Evolutionary conservation across 2,329 filamentous ascomycete species (phyloP).

Genomic region (Nigrospora oryzae): DNA sequence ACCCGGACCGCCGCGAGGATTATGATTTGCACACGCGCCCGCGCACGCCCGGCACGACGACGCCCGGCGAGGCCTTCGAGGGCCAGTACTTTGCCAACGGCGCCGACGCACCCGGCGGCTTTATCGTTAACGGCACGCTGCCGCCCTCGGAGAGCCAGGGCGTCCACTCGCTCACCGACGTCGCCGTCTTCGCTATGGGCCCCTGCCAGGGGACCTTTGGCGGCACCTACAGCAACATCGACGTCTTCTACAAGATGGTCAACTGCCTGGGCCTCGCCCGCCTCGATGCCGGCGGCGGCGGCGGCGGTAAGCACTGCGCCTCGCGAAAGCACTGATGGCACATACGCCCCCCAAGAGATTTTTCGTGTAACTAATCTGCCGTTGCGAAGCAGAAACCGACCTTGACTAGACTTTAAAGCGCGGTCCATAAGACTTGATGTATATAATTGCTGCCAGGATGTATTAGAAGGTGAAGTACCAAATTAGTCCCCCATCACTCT

Average conservation of each 20-base stretch:
- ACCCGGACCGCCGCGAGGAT: conserved; percentile 69
- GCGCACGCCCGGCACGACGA: conserved; percentile 49
- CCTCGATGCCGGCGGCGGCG: conserved; percentile 6
- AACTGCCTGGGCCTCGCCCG: conserved; percentile 52
- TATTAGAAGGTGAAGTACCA: too few species aligned
- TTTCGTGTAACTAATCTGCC: too few species aligned
- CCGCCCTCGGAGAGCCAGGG: conserved; percentile 55
- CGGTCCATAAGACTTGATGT: too few species aligned
- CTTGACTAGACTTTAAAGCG: too few species aligned
- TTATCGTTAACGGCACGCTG: conserved; percentile 69
- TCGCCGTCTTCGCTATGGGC: conserved; percentile 69
- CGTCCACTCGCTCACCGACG: conserved; percentile 70
- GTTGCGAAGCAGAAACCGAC: too few species aligned
- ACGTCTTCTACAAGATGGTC: conserved; percentile 69
- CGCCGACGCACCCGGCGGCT: conserved; percentile 55
- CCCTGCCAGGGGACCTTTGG: conserved; percentile 72
- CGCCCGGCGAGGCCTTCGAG: conserved; percentile 38
- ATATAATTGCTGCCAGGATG: too few species aligned
- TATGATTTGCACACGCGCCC: conserved; percentile 63
- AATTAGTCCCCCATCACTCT: too few species aligned
- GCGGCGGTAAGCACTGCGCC: too few species aligned
- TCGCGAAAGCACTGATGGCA: too few species aligned
- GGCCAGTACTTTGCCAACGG: conserved; percentile 60
- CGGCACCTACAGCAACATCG: conserved; percentile 62
- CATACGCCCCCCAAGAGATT: too few species aligned